Evolutionary conservation across 306 rosid species (phyloP).

Genomic region (Medicago lupulina): DNA sequence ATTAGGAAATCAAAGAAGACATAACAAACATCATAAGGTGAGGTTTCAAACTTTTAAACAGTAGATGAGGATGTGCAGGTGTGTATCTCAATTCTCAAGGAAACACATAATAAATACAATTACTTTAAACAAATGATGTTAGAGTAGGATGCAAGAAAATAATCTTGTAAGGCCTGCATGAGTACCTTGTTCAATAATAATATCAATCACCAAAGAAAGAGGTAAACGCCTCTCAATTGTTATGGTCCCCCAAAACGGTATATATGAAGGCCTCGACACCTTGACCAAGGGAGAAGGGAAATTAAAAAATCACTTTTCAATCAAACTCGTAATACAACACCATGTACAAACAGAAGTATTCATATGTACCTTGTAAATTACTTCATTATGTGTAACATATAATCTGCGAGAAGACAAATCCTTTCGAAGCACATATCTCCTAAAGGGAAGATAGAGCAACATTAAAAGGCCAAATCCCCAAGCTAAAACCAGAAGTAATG

Average conservation of each 20-base stretch:
- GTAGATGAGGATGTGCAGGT: background rate
- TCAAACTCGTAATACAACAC: conserved; percentile 22
- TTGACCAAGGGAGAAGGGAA: conserved; percentile 40
- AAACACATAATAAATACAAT: too few relatives aligned
- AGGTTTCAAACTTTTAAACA: conserved; percentile 28
- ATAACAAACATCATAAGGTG: conserved; percentile 11
- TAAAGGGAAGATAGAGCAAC: conserved; percentile 84
- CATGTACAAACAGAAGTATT: background rate
- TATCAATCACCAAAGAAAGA: conserved; percentile 77
- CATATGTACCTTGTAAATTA: conserved; percentile 75
- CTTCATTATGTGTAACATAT: conserved; percentile 76
- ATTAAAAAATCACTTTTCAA: conserved; percentile 16
- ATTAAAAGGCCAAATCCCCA: conserved; percentile 92
- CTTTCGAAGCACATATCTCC: conserved; percentile 73
- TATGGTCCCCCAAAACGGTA: conserved; percentile 76
- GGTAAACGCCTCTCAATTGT: conserved; percentile 75
- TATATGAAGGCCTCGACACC: conserved; percentile 90
- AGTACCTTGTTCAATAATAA: conserved; percentile 91
- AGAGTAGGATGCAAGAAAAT: conserved; percentile 15
- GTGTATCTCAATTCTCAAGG: too few relatives aligned
- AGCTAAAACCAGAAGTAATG: conserved; percentile 80
- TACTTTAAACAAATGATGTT: too few relatives aligned
- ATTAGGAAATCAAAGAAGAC: background rate
- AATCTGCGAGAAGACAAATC: conserved; percentile 77
- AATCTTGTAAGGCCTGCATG: conserved; percentile 15